phyloP scores from a whole-genome alignment of 305 asterid genomes.

The Solanum hybrid region DNA sequence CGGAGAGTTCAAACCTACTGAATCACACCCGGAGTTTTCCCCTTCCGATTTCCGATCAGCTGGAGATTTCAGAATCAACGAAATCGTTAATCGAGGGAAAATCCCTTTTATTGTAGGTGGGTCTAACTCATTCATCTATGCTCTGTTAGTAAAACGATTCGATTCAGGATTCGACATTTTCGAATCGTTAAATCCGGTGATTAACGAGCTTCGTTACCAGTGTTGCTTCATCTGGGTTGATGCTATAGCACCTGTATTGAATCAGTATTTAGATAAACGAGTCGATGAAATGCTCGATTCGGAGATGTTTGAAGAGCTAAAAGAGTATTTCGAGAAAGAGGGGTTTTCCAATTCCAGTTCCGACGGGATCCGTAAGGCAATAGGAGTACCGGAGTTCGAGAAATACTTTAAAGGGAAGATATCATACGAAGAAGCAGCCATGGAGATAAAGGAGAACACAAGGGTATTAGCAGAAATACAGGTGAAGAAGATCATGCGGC shows the following conservation, averaged over 20 bases:
- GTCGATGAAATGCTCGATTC: constrained; percentile 73
- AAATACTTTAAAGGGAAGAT: constrained; percentile 26
- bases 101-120: constrained; percentile 79
- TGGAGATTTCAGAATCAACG: constrained; percentile 29
- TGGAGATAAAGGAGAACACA: constrained; percentile 73
- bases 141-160: constrained; percentile 39
- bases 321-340: constrained; percentile 27
- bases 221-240: constrained; percentile 86
- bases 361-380: constrained; percentile 65
- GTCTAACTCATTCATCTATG: constrained; percentile 69
- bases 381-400: constrained; percentile 76
- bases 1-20: constrained; percentile 52
- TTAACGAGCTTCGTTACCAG: constrained; percentile 42
- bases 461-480: constrained; percentile 64
- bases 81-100: constrained; percentile 26
- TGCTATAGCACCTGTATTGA: constrained; percentile 41
- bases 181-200: constrained; percentile 17
- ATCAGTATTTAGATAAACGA: constrained; percentile 38
- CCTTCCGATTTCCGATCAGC: constrained; percentile 47
- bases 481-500: constrained; percentile 54
- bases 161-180: constrained; percentile 40
- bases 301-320: constrained; percentile 69
- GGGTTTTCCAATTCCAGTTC: constrained; percentile 11
- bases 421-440: constrained; percentile 52
- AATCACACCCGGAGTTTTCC: constrained; percentile 49